Evolutionary conservation across 2,329 filamentous ascomycete species (phyloP), one percentile per base, ranked within the genome.

Genomic region (Endothia cerciana): DNA sequence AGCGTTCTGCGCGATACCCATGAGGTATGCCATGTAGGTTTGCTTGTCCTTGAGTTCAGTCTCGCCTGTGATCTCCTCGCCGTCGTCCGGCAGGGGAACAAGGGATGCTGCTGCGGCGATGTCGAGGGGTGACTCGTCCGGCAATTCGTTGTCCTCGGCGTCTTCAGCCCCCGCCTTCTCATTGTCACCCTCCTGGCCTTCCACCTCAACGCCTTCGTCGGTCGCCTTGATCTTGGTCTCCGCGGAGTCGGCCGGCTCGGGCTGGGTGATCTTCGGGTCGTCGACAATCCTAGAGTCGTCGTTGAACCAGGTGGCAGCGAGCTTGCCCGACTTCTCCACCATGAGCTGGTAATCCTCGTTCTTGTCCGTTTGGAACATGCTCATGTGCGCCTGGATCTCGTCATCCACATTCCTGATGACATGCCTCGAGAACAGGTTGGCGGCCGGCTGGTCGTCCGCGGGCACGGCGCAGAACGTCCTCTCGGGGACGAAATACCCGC

Each of bases 381-480:
- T 83, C 75, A 88, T 84, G 72, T 95, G 92, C 1, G 91, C 91
- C 66, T 85, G 84, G 1, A 92, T 85, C 77, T 96, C 92, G 70
- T 93, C 90, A 1, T 81, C 80, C 0, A 85, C 87, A 57, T 85
- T 86, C 55, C 87, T 84, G 73, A 95, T 90, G 40, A 90, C 83
- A 47, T 77, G 75, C 19, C 86, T 82, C 43, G 83, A 82, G 65
- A 85, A 85, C 17, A 85, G 70, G 0, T 71, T 63, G 56, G 75
- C 74, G 0, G 78, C 79, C 10, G 72, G 68, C 60, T 84, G 78
- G 4, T 82, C 81, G 28, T 82, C 81, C 19, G 89, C 30, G 0
- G 75, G 75, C 0, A 94, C 78, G 4, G 91, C 89, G 74, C 91
- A 94, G 72, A 97, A 97, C 0, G 92, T 97, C 49, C 93, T 81